Percentiles rank a stretch among this genome's conserved stretches.
These are phyloP conservation scores for Chlamydomonas applanata DNA, from an alignment of 139 green algal genomes.

Conservation along the genomic window DNA sequence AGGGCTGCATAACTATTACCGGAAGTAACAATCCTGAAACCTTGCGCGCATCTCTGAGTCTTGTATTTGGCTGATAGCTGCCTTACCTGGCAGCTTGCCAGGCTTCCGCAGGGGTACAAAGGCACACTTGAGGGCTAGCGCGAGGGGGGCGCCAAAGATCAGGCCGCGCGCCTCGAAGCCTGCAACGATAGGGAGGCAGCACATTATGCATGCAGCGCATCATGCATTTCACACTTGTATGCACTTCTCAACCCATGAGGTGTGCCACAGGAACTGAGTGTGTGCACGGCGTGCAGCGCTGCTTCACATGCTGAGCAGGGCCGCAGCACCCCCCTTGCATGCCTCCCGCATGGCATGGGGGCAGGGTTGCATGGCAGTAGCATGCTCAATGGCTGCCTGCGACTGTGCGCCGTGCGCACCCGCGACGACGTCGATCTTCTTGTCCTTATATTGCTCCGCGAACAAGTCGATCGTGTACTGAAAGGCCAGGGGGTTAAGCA, in stretches of 20 bases:
- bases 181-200: slow-evolving; percentile 33
- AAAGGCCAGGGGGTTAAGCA: slow-evolving; percentile 87
- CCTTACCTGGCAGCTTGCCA: slow-evolving; percentile 92
- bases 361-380: too few relatives aligned
- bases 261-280: too few relatives aligned
- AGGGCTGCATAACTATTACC: too few relatives aligned
- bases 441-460: slow-evolving; percentile 69
- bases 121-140: slow-evolving; percentile 73
- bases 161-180: slow-evolving; percentile 97
- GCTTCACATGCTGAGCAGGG: too few relatives aligned
- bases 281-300: too few relatives aligned
- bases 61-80: too few relatives aligned
- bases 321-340: too few relatives aligned
- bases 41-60: too few relatives aligned
- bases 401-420: slow-evolving; percentile 43
- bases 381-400: too few relatives aligned
- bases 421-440: slow-evolving; percentile 82
- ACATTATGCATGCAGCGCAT: background rate
- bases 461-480: slow-evolving; percentile 82
- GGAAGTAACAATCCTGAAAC: too few relatives aligned
- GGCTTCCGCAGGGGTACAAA: slow-evolving; percentile 97
- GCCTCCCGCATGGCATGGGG: too few relatives aligned
- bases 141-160: slow-evolving; percentile 96
- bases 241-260: too few relatives aligned
- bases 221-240: background rate